phyloP scores from a whole-genome alignment of 106 monocot species.

The Amphibolis antarctica region DNA sequence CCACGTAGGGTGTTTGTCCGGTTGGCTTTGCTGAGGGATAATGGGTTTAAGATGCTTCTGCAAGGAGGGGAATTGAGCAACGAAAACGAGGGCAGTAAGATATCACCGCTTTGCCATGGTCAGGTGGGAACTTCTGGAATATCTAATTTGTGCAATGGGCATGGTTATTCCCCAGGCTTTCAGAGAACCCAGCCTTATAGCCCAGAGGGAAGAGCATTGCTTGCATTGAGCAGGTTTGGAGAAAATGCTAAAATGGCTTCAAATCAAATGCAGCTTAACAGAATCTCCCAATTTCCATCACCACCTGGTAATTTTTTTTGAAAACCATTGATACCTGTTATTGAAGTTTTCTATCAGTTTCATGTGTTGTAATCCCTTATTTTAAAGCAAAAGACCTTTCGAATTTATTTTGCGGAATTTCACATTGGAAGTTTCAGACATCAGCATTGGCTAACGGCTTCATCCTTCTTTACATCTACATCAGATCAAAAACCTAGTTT shows the following conservation, averaged over 20 bases:
- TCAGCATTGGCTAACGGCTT: neutral
- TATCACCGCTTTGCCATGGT: slow-evolving; percentile 4
- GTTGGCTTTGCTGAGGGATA: slow-evolving; percentile 53
- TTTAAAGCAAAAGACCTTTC: too few species aligned
- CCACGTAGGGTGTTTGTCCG: slow-evolving; percentile 52
- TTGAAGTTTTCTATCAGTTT: neutral
- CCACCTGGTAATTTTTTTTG: too few species aligned
- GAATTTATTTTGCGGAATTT: too few species aligned
- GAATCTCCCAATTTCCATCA: slow-evolving; percentile 2
- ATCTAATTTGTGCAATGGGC: slow-evolving; percentile 14
- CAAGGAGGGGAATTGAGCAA: slow-evolving; percentile 75
- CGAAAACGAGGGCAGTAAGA: slow-evolving; percentile 9
- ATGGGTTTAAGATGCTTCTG: slow-evolving; percentile 84
- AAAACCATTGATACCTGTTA: slow-evolving; percentile 35
- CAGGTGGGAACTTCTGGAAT: slow-evolving; percentile 6
- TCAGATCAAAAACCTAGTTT: slow-evolving; percentile 35
- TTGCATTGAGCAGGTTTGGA: slow-evolving; percentile 63
- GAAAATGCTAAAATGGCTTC: slow-evolving; percentile 55
- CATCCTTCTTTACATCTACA: slow-evolving; percentile 21
- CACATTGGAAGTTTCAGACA: too few species aligned
- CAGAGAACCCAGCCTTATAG: slow-evolving; percentile 27
- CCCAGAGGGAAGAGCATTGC: slow-evolving; percentile 65
- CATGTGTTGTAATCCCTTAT: neutral
- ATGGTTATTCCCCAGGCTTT: slow-evolving; percentile 9
- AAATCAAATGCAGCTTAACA: slow-evolving; percentile 20